phyloP scores from a whole-genome alignment of 192 early-diverging fungal genomes.

The Podila horticola region DNA sequence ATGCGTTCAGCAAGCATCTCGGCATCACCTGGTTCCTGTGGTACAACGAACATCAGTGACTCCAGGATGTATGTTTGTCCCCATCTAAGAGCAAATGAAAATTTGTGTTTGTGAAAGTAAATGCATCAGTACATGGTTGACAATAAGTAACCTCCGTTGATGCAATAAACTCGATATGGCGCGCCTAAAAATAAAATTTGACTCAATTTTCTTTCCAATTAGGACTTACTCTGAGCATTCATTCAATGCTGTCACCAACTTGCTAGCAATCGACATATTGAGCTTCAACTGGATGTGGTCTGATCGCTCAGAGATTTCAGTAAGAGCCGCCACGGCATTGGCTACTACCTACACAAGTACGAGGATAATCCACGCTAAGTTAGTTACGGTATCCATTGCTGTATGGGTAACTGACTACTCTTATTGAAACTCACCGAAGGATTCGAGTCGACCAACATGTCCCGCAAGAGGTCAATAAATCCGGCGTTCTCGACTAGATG shows the following conservation, averaged over 20 bases:
- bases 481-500: conserved; percentile 86
- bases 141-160: neutral
- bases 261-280: conserved; percentile 88
- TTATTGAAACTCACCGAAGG: conserved; percentile 69
- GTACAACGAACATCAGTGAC: conserved; percentile 89
- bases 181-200: neutral
- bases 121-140: neutral
- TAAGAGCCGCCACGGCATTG: conserved; percentile 92
- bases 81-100: conserved; percentile 69
- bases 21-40: conserved; percentile 88
- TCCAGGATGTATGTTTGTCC: conserved; percentile 95
- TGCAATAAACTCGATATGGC: neutral
- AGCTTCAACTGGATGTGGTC: conserved; percentile 87
- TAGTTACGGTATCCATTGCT: no score
- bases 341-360: conserved; percentile 82
- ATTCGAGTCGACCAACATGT: conserved; percentile 90
- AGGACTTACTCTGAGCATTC: conserved; percentile 90
- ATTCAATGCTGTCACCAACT: conserved; percentile 92
- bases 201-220: no score
- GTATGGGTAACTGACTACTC: no score
- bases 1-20: conserved; percentile 93
- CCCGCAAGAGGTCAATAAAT: conserved; percentile 89
- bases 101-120: neutral
- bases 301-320: conserved; percentile 93
- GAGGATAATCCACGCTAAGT: neutral